phyloP scores from a whole-genome alignment of 352 stramenopile genomes.

The Phytophthora europaea region DNA sequence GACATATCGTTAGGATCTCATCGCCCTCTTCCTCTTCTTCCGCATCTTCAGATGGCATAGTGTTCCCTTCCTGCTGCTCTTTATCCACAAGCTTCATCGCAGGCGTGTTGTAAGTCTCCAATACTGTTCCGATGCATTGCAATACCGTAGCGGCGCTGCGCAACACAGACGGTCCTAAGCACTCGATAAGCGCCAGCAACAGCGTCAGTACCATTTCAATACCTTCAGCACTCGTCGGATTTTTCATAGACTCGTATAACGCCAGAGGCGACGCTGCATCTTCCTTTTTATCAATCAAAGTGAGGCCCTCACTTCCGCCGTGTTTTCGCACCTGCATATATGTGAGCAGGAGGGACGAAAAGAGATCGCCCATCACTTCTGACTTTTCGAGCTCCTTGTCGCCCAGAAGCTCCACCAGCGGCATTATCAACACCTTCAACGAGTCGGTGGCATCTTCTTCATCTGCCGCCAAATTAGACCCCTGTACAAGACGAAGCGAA shows the following conservation, averaged over 20 bases:
- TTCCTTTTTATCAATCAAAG: constrained; percentile 4
- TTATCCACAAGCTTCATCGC: constrained; percentile 43
- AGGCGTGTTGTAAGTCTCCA: constrained; percentile 65
- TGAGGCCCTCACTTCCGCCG: constrained; percentile 3
- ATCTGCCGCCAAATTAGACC: neutral
- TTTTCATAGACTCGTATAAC: constrained; percentile 51
- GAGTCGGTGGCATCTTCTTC: constrained; percentile 26
- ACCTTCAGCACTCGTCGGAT: constrained; percentile 41
- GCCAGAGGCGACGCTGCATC: constrained; percentile 8
- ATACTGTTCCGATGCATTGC: constrained; percentile 75
- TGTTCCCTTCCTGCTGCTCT: constrained; percentile 20
- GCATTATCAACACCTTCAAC: constrained; percentile 53
- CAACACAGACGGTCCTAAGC: constrained; percentile 76
- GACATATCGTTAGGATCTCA: constrained; percentile 83
- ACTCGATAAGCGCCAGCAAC: constrained; percentile 78
- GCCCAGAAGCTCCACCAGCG: constrained; percentile 65
- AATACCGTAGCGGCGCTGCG: constrained; percentile 73
- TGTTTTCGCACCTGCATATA: constrained; percentile 78
- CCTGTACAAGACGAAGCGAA: constrained; percentile 42
- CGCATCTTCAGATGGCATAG: constrained; percentile 17
- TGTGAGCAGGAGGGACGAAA: constrained; percentile 77
- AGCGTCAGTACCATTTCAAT: constrained; percentile 73
- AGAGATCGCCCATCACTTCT: constrained; percentile 79
- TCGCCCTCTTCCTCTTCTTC: constrained; percentile 63
- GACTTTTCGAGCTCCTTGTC: constrained; percentile 73